Base-by-base conservation (phyloP, 1,139 yeast species). In the Neolecta irregularis region DNA sequence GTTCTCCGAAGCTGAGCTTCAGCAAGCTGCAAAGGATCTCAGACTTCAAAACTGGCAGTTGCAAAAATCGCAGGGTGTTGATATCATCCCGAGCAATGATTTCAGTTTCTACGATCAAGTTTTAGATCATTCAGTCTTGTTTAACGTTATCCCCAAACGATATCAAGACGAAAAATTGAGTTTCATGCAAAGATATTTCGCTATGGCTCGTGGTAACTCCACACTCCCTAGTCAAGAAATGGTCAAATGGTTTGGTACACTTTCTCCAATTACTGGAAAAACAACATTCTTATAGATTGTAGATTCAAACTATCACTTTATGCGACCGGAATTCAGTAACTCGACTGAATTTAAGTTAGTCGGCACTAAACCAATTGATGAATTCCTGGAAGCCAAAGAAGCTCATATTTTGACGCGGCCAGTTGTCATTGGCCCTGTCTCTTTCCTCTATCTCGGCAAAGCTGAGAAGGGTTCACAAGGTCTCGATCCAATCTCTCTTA, bases 201-300 rank as follows among this genome's bases (percentile, higher is more conserved):
- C 98, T 56, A 91, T 88, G 98, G 98, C 96, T 64, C 83, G 98
- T 74, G 98, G 98, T 74, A 73, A 88, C 61, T 98, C 91, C 71
- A 98, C 91, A 63, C 98, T 88, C 44, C 88, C 96, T 48, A 30
- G 41, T 12, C 36, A 43, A 62, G 98, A 88, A 73, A 88, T 88
- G 98, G 98, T 88, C 53, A 88, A 88, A 71, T 88, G 98, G 98
- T 88, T 88, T 53, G n/a, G n/a, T n/a, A n/a, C n/a, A n/a, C n/a
- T n/a, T n/a, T n/a, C n/a, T n/a, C n/a, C n/a, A n/a, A n/a, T n/a
- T n/a, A n/a, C n/a, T n/a, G n/a, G n/a, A n/a, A n/a, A n/a, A n/a
- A n/a, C n/a, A n/a, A n/a, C n/a, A n/a, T n/a, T n/a, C n/a, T n/a
- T n/a, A n/a, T n/a, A n/a, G n/a, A n/a, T n/a, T n/a, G n/a, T n/a